Conservation (phyloP, 164 flowering plant species). For the Vitis rotundifolia region DNA sequence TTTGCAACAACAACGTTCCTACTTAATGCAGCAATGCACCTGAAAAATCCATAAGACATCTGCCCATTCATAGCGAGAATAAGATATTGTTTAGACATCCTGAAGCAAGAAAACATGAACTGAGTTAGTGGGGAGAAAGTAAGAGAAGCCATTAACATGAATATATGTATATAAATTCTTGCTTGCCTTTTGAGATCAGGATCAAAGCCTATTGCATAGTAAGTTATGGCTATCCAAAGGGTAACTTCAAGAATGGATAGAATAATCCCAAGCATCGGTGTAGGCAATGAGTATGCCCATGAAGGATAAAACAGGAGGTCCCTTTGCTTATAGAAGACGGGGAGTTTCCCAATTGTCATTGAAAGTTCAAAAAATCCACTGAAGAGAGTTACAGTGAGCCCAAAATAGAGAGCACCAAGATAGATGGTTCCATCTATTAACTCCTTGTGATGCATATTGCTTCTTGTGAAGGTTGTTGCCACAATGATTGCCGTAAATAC, state of each 20-base stretch:
- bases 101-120: slow-evolving; percentile 18
- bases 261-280: slow-evolving; percentile 40
- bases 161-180: neutral
- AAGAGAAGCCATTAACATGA: neutral
- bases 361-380: slow-evolving; percentile 51
- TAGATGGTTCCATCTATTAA: slow-evolving; percentile 38
- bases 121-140: neutral
- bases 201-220: slow-evolving; percentile 47
- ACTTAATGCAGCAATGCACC: slow-evolving; percentile 32
- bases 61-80: slow-evolving; percentile 31
- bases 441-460: slow-evolving; percentile 27
- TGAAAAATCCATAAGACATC: slow-evolving; percentile 43
- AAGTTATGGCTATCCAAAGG: slow-evolving; percentile 38
- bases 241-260: slow-evolving; percentile 33
- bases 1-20: slow-evolving; percentile 37
- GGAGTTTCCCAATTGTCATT: slow-evolving; percentile 44
- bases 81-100: slow-evolving; percentile 43
- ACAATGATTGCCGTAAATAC: slow-evolving; percentile 26
- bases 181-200: slow-evolving; percentile 36
- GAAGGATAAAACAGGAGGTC: slow-evolving; percentile 57
- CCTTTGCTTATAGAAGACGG: slow-evolving; percentile 69
- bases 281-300: slow-evolving; percentile 58
- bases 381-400: slow-evolving; percentile 26
- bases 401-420: slow-evolving; percentile 48
- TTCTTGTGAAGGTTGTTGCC: slow-evolving; percentile 36